phyloP scores from a whole-genome alignment of 2,329 filamentous ascomycete species.

The Diaporthe capsici region DNA sequence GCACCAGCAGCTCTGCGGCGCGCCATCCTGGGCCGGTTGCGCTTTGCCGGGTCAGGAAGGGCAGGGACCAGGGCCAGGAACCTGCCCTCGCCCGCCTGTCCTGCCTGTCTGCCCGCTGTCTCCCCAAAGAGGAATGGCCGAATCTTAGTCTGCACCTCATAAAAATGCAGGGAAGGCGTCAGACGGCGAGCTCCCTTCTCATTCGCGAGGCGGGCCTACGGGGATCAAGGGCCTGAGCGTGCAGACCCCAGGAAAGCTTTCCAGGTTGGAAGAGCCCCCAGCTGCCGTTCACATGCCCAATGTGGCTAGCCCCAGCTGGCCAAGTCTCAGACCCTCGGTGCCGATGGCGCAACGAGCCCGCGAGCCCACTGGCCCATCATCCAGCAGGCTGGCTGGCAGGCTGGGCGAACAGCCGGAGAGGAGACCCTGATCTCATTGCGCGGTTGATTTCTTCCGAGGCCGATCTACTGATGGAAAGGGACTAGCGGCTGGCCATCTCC shows the following conservation, averaged over 20 bases:
- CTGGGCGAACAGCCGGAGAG: slow-evolving; percentile 5
- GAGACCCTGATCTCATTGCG: slow-evolving; percentile 30
- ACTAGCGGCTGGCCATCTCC: slow-evolving; percentile 30
- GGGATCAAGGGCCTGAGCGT: slow-evolving; percentile 32
- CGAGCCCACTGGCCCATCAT: not conserved
- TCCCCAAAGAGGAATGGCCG: slow-evolving; percentile 25
- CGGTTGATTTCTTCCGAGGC: slow-evolving; percentile 23
- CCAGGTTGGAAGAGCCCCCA: not conserved
- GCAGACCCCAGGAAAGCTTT: slow-evolving; percentile 27
- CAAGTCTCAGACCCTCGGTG: slow-evolving; percentile 28
- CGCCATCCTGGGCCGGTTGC: slow-evolving; percentile 15
- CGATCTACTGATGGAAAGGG: slow-evolving; percentile 21
- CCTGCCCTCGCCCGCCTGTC: not conserved
- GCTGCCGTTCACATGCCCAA: slow-evolving; percentile 11
- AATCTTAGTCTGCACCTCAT: slow-evolving; percentile 29
- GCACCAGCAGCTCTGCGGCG: slow-evolving; percentile 17
- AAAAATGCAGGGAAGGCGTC: slow-evolving; percentile 36
- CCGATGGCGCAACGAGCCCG: slow-evolving; percentile 27
- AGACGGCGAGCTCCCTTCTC: slow-evolving; percentile 9
- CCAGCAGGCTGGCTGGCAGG: not conserved
- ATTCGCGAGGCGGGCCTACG: slow-evolving; percentile 30
- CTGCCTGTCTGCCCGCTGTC: slow-evolving; percentile 10
- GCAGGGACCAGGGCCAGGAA: slow-evolving; percentile 18
- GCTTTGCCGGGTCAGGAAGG: slow-evolving; percentile 23
- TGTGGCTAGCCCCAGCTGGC: slow-evolving; percentile 3